Evolutionary conservation across 371 early-diverging fungal genomes (phyloP).

Genomic region (Rhizomucor pusillus): DNA sequence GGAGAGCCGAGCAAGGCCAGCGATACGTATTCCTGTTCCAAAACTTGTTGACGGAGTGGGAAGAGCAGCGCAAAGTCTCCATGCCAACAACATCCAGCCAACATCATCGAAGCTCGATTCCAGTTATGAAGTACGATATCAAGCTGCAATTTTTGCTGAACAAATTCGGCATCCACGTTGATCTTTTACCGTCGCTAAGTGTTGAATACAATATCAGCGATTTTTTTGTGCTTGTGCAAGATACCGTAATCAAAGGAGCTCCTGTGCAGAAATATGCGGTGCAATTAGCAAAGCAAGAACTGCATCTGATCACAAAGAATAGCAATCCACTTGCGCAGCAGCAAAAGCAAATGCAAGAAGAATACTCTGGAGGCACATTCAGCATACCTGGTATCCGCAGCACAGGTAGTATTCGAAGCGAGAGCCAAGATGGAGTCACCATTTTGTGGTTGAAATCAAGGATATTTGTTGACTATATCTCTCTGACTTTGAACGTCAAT

Average conservation of each 20-base stretch:
- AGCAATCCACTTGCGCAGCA: not conserved
- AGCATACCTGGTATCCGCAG: constrained; percentile 60
- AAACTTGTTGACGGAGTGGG: constrained; percentile 69
- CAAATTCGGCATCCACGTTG: constrained; percentile 56
- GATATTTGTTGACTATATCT: constrained; percentile 65
- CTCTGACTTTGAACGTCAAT: constrained; percentile 64
- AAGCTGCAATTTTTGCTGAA: constrained; percentile 66
- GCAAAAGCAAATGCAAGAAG: constrained; percentile 18
- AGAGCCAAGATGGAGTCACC: constrained; percentile 7
- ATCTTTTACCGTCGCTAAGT: constrained; percentile 66
- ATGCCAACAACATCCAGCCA: constrained; percentile 14
- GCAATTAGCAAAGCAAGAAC: constrained; percentile 55
- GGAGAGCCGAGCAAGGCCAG: constrained; percentile 76
- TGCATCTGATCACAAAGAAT: constrained; percentile 50
- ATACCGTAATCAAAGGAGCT: constrained; percentile 24
- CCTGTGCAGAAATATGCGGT: constrained; percentile 48
- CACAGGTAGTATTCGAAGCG: constrained; percentile 45
- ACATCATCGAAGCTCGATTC: not conserved
- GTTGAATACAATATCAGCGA: constrained; percentile 61
- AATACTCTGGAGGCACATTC: constrained; percentile 47
- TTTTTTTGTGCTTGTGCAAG: constrained; percentile 55
- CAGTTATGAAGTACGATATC: constrained; percentile 38
- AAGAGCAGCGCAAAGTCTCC: constrained; percentile 47
- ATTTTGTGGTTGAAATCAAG: constrained; percentile 42
- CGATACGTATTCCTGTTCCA: constrained; percentile 74